phyloP scores from a whole-genome alignment of 2,329 filamentous ascomycete species.

The Ophiostoma perfectum region DNA sequence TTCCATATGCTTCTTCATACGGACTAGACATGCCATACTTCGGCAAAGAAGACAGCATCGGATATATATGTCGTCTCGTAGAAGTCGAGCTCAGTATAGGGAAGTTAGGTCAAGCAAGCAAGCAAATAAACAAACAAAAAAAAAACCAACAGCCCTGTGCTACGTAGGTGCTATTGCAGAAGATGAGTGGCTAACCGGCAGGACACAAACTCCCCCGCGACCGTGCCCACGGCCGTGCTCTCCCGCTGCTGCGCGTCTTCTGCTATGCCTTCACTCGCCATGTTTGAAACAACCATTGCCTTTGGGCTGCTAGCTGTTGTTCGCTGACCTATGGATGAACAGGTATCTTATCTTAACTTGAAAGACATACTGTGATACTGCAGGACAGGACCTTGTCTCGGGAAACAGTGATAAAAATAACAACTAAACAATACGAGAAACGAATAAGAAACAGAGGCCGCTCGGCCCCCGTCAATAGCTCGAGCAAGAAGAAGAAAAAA shows the following conservation, averaged over 20 bases:
- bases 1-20: too few species aligned
- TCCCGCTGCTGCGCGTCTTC: neutral
- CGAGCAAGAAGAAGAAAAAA: neutral
- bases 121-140: too few species aligned
- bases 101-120: too few species aligned
- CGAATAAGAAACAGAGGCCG: neutral
- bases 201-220: neutral
- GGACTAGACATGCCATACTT: too few species aligned
- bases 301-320: too few species aligned
- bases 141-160: neutral
- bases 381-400: neutral
- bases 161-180: neutral
- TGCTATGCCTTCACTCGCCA: neutral
- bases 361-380: neutral
- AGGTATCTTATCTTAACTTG: neutral
- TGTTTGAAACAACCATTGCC: neutral
- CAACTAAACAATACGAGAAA: neutral
- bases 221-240: constrained; percentile 1
- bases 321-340: neutral
- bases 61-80: too few species aligned
- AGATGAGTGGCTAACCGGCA: neutral
- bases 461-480: neutral
- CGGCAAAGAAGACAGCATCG: too few species aligned
- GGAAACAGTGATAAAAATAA: neutral
- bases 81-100: too few species aligned